Evolutionary conservation across 768 basidiomycete species (phyloP), one percentile per base, ranked within the genome.

Genomic region (Kwoniella bestiolae): DNA sequence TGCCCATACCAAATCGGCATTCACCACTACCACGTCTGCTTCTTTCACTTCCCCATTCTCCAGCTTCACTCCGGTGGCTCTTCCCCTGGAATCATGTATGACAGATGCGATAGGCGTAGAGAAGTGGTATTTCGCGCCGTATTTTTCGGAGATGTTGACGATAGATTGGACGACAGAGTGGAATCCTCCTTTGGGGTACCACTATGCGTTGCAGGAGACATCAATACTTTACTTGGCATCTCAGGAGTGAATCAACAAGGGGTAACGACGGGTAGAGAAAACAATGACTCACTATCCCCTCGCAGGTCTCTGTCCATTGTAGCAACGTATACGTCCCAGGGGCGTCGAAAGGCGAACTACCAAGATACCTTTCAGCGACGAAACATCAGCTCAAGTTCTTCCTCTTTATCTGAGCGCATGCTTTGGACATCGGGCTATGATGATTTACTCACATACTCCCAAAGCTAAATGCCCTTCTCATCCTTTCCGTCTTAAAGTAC

Each of bases 281-380:
- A 11, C 44, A 18, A 9, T 23, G 67, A 68, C 75, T 62, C 35
- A 76, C 75, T 60, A 83, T 83, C 18, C 83, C 82, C 62, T 82
- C 80, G 62, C 80, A 79, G 1, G 81, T 76, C 72, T 84, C 83
- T 26, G 82, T 82, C 77, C 83, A 84, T 61, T 84, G 83, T 2
- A 84, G 74, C 0, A 84, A 72, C 41, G 73, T 78, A 70, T 84
- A 84, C 2, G 82, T 82, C 16, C 82, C 83, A 9, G 83, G 83
- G 0, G 83, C 79, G 41, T 83, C 82, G 65, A 82, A 83, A 2
- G 83, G 83, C 11, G 80, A 82, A 68, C 79, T 82, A n/a, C 78
- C 79, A 11, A 80, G 68, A 65, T 80, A 80, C 69, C 70, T 76
- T n/a, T n/a, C n/a, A n/a, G n/a, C n/a, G n/a, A 32, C 16, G 12